Evolutionary conservation across 805 yeast species (phyloP).

Genomic region (Suhomyces kilbournensis): DNA sequence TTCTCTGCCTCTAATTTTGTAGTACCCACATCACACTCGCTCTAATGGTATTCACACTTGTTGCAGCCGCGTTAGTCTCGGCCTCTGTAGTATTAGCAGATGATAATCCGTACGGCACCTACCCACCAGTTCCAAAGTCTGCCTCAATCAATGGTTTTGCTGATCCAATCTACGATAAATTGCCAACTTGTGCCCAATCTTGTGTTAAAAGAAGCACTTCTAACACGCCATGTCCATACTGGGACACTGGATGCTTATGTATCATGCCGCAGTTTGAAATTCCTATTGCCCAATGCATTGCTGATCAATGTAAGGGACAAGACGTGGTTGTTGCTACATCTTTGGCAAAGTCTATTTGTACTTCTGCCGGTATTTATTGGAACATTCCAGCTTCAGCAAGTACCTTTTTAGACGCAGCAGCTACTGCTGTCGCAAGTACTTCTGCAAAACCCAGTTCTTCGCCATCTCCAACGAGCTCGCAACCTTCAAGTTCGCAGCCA

Average conservation of each 20-base stretch:
- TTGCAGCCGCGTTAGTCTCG: not conserved
- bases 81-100: constrained; percentile 1
- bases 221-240: constrained; percentile 50
- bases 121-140: constrained; percentile 46
- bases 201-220: constrained; percentile 37
- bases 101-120: constrained; percentile 28
- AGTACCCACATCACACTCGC: not conserved
- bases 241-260: constrained; percentile 52
- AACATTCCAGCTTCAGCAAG: constrained; percentile 43
- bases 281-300: constrained; percentile 42
- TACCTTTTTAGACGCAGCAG: constrained; percentile 27
- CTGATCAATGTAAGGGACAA: constrained; percentile 32
- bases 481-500: not conserved
- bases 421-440: constrained; percentile 14
- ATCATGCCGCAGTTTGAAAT: constrained; percentile 48
- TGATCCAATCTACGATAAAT: constrained; percentile 18
- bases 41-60: not conserved
- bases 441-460: constrained; percentile 5
- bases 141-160: constrained; percentile 49
- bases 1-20: not conserved
- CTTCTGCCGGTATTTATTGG: constrained; percentile 45
- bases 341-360: constrained; percentile 41
- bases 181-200: constrained; percentile 37
- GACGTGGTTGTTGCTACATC: constrained; percentile 38
- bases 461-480: constrained; percentile 1